Conservation (phyloP, 768 basidiomycete genomes). For the Chalciporus chontae region DNA sequence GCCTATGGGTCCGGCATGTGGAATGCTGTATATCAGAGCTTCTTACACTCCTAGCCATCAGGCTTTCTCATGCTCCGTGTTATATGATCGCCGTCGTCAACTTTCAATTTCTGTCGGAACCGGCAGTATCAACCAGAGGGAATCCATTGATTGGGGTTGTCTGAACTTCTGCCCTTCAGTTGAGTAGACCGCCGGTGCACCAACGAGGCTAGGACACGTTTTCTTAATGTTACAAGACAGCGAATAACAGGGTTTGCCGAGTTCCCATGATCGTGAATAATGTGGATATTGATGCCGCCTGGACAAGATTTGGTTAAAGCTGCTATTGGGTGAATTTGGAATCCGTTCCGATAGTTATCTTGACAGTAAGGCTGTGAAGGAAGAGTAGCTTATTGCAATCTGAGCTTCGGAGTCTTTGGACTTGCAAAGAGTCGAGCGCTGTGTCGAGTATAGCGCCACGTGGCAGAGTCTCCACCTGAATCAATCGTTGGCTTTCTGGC, state of each 20-base stretch:
- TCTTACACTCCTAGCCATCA: slow-evolving; percentile 28
- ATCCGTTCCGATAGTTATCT: not conserved
- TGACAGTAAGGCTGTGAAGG: not conserved
- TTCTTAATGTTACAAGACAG: slow-evolving; percentile 27
- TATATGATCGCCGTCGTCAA: slow-evolving; percentile 29
- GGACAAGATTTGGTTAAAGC: not conserved
- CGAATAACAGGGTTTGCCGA: slow-evolving; percentile 15
- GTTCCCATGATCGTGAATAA: slow-evolving; percentile 28
- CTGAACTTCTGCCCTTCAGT: slow-evolving; percentile 18
- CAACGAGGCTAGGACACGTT: slow-evolving; percentile 34
- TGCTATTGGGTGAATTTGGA: slow-evolving; percentile 6
- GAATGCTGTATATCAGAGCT: slow-evolving; percentile 17
- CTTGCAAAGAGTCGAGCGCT: not conserved
- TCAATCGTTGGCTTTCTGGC: not conserved
- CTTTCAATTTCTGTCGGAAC: slow-evolving; percentile 32
- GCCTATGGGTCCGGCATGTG: slow-evolving; percentile 24
- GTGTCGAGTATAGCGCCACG: slow-evolving; percentile 6
- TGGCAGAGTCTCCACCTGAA: slow-evolving; percentile 1
- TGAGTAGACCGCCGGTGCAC: slow-evolving; percentile 19
- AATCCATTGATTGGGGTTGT: slow-evolving; percentile 32
- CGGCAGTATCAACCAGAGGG: slow-evolving; percentile 24
- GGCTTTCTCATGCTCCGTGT: slow-evolving; percentile 33
- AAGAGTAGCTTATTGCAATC: slow-evolving; percentile 8
- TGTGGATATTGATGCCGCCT: slow-evolving; percentile 6
- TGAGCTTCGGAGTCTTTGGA: not conserved